Base-by-base conservation (phyloP, 192 early-diverging fungal genomes). In the Paraglomus occultum region DNA sequence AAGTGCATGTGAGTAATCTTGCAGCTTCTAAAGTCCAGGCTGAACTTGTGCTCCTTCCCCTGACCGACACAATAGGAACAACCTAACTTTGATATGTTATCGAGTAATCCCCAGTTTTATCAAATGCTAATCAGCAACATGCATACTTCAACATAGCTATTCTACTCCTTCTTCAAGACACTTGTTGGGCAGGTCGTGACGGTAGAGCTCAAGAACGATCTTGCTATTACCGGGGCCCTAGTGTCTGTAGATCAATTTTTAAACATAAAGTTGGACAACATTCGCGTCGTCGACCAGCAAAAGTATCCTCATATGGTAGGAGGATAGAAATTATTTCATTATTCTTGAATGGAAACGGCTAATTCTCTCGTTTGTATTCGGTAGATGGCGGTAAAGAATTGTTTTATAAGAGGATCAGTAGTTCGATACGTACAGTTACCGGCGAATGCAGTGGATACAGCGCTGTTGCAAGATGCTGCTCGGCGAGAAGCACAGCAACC, bases 141-240 rank as follows among this genome's bases (percentile, higher is more conserved):
- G 31, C 31, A 31, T 31, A 31, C 31, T 31, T 31, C 31, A 31
- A 31, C 31, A 69, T 74, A 96, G 95, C 83, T 99, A n/a, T 99
- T 99, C 72, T 99, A 98, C 78, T 98, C 95, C 40, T 97, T 99
- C 74, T 99, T 99, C 87, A 99, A 99, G 79, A 99, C 96, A 1
- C 87, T 98, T 20, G 92, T 99, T 22, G 95, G 95, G 9, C 91
- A 97, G 73, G 79, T 87, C 62, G 95, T 99, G 17, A 95, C 93
- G 8, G 91, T 99, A 8, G 98, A 99, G 82, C 87, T 99, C 70
- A 99, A 99, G 83, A 99, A 99, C 73, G 98, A 99, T 80, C 76
- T 99, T 64, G 85, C 90, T 15, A 95, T 99, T 53, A 86, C 82
- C 40, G 98, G 98, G 12, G 90, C 88, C 23, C 82, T 99, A 31